Base-by-base conservation (phyloP, 2,329 filamentous ascomycete species). In the Coccinonectria pachysandricola region DNA sequence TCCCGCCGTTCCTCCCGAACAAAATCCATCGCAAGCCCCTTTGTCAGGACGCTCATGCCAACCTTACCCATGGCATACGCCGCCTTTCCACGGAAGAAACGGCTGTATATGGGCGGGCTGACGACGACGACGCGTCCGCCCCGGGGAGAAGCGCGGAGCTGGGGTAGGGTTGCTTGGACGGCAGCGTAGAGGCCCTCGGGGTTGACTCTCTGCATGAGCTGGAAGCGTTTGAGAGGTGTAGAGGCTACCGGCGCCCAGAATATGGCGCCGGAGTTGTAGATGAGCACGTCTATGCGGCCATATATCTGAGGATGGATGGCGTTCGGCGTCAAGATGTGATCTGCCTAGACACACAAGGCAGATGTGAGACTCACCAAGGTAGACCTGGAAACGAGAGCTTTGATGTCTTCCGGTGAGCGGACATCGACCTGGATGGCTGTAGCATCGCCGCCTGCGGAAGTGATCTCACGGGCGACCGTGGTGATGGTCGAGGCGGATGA, bases 191-290 rank as follows among this genome's bases (percentile, higher is more conserved):
- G 60, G 0, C 84, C 85, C 42, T 84, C 75, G 0, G 71, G 65
- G 43, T 86, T 86, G 35, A 86, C 71, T 34, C 64, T 62, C 54
- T 86, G 79, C 76, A 87, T 83, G 39, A 79, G 68, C 49, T 75
- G 73, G 57, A 84, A 88, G n/a, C 81, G 68, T 52, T 79, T 80
- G 37, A 79, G 59, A 0, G 80, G 77, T 0, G 82, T 88, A 23
- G 75, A 69, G 26, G 75, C 68, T 0, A 92, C 73, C 2, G 78
- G 68, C 0, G 78, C 70, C 82, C 83, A 88, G 77, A 79, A 91
- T 39, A 92, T 86, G 3, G 84, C 84, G 20, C 84, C 84, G 0
- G 78, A 76, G 50, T 91, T 92, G 61, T 92, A 92, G 24, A 91
- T 53, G 3, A 92, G 56, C 1, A 79, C 77, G 48, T 91, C 82